A percentile compares a stretch with the other conserved stretches of the same genome.
Evolutionary conservation across 1,284 basidiomycete genomes (phyloP).

Genomic region (Schizophyllum amplum): DNA sequence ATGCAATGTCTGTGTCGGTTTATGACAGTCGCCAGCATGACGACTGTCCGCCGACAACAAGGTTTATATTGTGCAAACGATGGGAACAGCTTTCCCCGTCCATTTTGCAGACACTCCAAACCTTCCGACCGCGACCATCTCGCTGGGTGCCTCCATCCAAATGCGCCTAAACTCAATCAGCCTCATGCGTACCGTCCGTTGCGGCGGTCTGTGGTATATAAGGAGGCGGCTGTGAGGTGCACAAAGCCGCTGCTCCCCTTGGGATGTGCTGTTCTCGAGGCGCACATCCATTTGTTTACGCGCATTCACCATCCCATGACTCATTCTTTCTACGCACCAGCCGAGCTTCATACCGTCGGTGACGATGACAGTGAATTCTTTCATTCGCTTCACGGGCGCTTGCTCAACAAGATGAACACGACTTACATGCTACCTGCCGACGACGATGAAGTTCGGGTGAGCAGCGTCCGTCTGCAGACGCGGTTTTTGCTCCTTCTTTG

Average conservation of each 20-base stretch:
- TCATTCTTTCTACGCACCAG: not conserved
- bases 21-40: not conserved
- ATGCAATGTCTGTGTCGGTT: not conserved
- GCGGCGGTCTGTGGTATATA: not conserved
- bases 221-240: not conserved
- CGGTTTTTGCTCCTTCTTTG: not conserved
- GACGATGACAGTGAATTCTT: not conserved
- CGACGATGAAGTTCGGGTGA: constrained; percentile 50
- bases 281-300: not conserved
- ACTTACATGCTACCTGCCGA: constrained; percentile 56
- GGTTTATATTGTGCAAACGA: not conserved
- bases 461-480: constrained; percentile 8
- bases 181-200: not conserved
- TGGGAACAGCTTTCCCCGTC: not conserved
- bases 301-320: not conserved
- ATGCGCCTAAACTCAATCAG: not conserved
- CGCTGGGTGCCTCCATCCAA: not conserved
- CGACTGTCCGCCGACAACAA: not conserved
- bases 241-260: not conserved
- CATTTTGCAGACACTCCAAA: not conserved
- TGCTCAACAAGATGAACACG: constrained; percentile 40
- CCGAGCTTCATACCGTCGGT: not conserved
- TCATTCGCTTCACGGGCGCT: constrained; percentile 30
- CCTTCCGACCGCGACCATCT: not conserved
- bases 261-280: not conserved